Conservation (phyloP, 371 early-diverging fungal genomes). For the Circinella umbellata region DNA sequence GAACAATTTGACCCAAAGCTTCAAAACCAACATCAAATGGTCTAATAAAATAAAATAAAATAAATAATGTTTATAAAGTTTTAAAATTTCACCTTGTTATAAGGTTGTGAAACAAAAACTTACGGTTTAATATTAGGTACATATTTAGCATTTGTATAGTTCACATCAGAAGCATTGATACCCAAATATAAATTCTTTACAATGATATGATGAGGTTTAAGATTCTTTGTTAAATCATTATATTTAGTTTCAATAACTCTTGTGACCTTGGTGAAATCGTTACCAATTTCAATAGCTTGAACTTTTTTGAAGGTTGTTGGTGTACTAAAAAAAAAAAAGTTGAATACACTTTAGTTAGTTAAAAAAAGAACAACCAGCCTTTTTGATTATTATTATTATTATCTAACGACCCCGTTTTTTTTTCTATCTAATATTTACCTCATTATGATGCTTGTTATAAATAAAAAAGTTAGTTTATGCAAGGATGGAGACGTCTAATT, state of each 20-base stretch:
- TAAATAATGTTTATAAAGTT: too few relatives aligned
- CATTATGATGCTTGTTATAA: too few relatives aligned
- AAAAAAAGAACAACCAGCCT: too few relatives aligned
- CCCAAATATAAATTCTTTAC: conserved; percentile 56
- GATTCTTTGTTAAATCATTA: conserved; percentile 23
- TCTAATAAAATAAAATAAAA: conserved; percentile 20
- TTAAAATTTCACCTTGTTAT: too few relatives aligned
- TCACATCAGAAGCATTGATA: conserved; percentile 67
- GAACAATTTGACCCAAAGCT: conserved; percentile 58
- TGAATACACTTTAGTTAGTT: too few relatives aligned
- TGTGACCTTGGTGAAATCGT: conserved; percentile 43
- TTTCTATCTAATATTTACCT: too few relatives aligned
- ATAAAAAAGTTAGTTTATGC: too few relatives aligned
- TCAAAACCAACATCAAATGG: conserved; percentile 72
- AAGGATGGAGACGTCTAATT: too few relatives aligned
- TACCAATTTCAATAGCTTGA: conserved; percentile 44
- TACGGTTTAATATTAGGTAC: conserved; percentile 60
- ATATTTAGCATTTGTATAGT: conserved; percentile 67
- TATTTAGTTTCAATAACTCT: conserved; percentile 32
- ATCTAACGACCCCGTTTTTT: too few relatives aligned
- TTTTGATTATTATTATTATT: too few relatives aligned
- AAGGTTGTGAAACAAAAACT: conserved; percentile 14
- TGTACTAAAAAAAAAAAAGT: not conserved
- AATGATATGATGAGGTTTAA: conserved; percentile 48
- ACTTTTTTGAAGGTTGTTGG: conserved; percentile 38